Evolutionary conservation across 2,329 filamentous ascomycete genomes (phyloP).

Genomic region (Penicillium sp.): DNA sequence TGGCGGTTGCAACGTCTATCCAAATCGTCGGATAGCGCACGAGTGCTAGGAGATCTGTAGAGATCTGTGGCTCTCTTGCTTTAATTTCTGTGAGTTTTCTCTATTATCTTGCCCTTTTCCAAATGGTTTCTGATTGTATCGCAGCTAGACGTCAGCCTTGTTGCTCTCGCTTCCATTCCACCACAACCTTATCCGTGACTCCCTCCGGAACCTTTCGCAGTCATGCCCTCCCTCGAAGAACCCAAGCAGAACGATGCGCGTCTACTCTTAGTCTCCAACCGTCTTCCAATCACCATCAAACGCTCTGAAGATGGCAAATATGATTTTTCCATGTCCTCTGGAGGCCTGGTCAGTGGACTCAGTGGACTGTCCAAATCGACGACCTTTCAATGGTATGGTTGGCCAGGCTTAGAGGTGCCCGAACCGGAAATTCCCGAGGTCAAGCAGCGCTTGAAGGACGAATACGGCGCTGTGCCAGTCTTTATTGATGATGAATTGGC

Average conservation of each 20-base stretch:
- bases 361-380: conserved; percentile 88
- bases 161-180: too few relatives aligned
- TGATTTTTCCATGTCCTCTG: conserved; percentile 92
- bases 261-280: conserved; percentile 85
- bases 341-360: conserved; percentile 86
- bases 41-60: too few relatives aligned
- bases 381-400: conserved; percentile 97
- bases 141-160: too few relatives aligned
- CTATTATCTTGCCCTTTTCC: conserved; percentile 2
- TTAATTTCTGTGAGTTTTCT: conserved; percentile 1
- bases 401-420: conserved; percentile 89
- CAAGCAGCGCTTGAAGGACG: conserved; percentile 70
- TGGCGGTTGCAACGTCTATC: background rate
- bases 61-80: too few relatives aligned
- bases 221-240: conserved; percentile 36
- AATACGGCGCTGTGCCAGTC: conserved; percentile 84
- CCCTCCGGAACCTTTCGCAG: conserved; percentile 6
- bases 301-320: conserved; percentile 86
- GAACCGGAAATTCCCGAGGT: conserved; percentile 71
- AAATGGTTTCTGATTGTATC: conserved; percentile 3
- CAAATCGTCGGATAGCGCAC: background rate
- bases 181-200: background rate
- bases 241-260: conserved; percentile 37
- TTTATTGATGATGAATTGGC: conserved; percentile 91
- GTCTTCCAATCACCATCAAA: conserved; percentile 94